Evolutionary conservation across 495 filamentous ascomycete genomes (phyloP).

Genomic region (Penicillium antarcticum): DNA sequence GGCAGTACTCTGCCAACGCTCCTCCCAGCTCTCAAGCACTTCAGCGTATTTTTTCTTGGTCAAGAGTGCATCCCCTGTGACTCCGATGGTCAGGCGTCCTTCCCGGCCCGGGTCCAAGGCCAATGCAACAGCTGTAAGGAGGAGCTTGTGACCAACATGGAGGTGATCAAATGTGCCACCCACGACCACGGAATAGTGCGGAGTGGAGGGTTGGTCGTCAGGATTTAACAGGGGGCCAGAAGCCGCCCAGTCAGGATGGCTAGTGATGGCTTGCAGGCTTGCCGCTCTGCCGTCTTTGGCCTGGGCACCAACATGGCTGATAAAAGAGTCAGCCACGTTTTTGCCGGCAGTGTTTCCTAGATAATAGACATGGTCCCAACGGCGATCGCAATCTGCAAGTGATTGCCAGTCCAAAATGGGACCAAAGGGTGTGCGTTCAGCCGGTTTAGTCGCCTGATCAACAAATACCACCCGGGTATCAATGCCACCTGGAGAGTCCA

Average conservation of each 20-base stretch:
- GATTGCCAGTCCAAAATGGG: conserved; percentile 63
- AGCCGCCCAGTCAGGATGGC: conserved; percentile 24
- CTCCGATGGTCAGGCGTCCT: conserved; percentile 67
- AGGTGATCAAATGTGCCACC: conserved; percentile 97
- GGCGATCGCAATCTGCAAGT: conserved; percentile 59
- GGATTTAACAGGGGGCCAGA: conserved; percentile 19
- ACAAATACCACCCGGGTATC: conserved; percentile 75
- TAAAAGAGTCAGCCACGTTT: conserved; percentile 28
- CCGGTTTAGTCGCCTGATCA: conserved; percentile 27
- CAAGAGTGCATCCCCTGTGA: conserved; percentile 82
- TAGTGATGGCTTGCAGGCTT: conserved; percentile 27
- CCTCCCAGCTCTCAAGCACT: conserved; percentile 72
- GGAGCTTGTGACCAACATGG: conserved; percentile 91
- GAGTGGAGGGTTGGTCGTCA: conserved; percentile 17
- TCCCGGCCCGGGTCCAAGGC: conserved; percentile 53
- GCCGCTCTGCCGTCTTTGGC: conserved; percentile 19
- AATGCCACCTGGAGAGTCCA: conserved; percentile 67
- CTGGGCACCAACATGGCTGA: conserved; percentile 17
- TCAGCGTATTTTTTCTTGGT: conserved; percentile 85
- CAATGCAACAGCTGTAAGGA: conserved; percentile 80
- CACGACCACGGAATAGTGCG: conserved; percentile 65
- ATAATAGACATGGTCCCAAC: conserved; percentile 70
- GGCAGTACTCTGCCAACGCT: conserved; percentile 63
- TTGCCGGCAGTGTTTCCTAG: conserved; percentile 58
- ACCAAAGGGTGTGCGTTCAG: conserved; percentile 41